Base-by-base conservation (phyloP, 495 filamentous ascomycete genomes). In the Neurospora pannonica region DNA sequence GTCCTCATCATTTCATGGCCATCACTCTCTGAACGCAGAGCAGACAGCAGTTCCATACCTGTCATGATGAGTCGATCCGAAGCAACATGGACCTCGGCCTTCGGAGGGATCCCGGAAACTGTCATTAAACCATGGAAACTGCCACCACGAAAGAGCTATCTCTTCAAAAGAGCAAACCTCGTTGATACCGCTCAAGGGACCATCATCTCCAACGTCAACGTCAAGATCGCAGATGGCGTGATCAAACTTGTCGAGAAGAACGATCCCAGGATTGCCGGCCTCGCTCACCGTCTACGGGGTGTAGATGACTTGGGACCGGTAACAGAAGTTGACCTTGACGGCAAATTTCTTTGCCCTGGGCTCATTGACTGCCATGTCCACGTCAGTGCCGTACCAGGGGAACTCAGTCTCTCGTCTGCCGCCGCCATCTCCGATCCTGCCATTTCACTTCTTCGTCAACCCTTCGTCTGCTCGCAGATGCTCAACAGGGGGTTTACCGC, bases 331-430 rank as follows among this genome's bases (percentile, higher is more conserved):
- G 83, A 89, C 71, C 75, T 85, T 5, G 77, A 77, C 0, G 85
- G 84, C 19, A 84, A 83, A 48, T 90, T 85, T 72, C 69, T 90
- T 0, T 85, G 85, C 31, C 88, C 88, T 0, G 88, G 88, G 5
- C 79, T 90, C 3, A 88, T 89, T n/a, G 89, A 90, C 77, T 84
- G 83, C 76, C 89, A 90, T 74, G 87, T 90, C 8, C 89, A 90
- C 70, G 79, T 90, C 54, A 78, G 80, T 11, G 81, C 87, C 0
- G 82, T 81, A 0, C 85, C 86, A 0, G 85, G 86, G n/a, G 79
- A 82, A 37, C 72, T 74, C 39, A 72, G 78, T 34, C 74, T 81
- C 70, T 19, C 74, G 75, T 74, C 54, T 76, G 28, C 72, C 71
- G 13, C 74, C 3, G 36, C 34, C 9, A 69, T 70, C 38, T 40